Evolutionary conservation across 2,329 filamentous ascomycete genomes (phyloP).

Genomic region (Hymenoscyphus infarciens): DNA sequence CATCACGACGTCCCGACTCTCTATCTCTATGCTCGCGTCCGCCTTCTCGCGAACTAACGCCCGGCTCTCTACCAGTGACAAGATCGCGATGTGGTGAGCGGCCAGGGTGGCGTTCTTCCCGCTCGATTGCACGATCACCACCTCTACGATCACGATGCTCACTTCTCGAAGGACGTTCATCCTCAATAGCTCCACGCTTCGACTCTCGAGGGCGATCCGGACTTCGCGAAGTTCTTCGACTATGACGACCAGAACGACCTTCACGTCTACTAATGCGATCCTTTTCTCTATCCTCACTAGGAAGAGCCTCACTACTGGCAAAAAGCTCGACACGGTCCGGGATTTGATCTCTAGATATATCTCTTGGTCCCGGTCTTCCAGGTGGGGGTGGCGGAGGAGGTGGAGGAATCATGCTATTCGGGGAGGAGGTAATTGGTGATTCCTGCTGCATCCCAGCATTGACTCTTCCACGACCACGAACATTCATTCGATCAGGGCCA

Average conservation of each 20-base stretch:
- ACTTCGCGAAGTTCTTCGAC: conserved; percentile 31
- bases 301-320: conserved; percentile 19
- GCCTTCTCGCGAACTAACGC: conserved; percentile 8
- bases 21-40: conserved; percentile 19
- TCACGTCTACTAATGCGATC: conserved; percentile 32
- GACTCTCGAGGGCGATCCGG: conserved; percentile 27
- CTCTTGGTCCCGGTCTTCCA: conserved; percentile 23
- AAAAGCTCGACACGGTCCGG: conserved; percentile 32
- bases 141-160: conserved; percentile 31
- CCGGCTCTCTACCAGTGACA: conserved; percentile 10
- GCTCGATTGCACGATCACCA: conserved; percentile 21
- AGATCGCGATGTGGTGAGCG: conserved; percentile 18
- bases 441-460: conserved; percentile 44
- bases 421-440: conserved; percentile 51
- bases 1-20: conserved; percentile 25
- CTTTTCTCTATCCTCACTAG: conserved; percentile 26
- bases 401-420: conserved; percentile 50
- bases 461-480: conserved; percentile 35
- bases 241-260: conserved; percentile 31
- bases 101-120: conserved; percentile 27
- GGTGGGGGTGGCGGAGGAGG: conserved; percentile 46
- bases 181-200: conserved; percentile 29
- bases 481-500: conserved; percentile 34
- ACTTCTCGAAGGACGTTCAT: conserved; percentile 27
- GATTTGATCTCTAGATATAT: conserved; percentile 25